A percentile compares a stretch with the other conserved stretches of the same genome.
These are phyloP conservation scores for Geotrichum cucujoidarum DNA, from an alignment of 1,139 yeast species.

Conservation along the genomic window DNA sequence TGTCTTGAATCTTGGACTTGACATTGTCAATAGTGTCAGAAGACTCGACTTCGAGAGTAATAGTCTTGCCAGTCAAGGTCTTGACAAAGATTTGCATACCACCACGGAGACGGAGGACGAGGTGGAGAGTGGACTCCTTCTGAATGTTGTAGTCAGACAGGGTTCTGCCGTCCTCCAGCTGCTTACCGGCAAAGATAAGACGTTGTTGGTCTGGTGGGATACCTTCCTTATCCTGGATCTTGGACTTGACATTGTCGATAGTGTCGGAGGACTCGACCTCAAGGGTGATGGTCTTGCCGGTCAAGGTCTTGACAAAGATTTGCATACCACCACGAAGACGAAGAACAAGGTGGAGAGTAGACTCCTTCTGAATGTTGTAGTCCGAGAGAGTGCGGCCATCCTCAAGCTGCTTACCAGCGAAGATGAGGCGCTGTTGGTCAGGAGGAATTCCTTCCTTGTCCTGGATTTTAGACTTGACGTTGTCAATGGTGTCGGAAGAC, in stretches of 20 bases:
- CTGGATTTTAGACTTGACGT: slow-evolving; percentile 77
- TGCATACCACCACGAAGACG: slow-evolving; percentile 50
- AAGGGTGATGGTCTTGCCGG: slow-evolving; percentile 74
- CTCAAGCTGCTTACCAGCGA: slow-evolving; percentile 83
- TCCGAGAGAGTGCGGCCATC: slow-evolving; percentile 83
- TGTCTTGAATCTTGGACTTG: slow-evolving; percentile 84
- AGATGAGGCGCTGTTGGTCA: slow-evolving; percentile 78
- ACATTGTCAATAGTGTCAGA: slow-evolving; percentile 88
- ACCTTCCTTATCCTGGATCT: slow-evolving; percentile 83
- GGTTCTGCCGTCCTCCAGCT: slow-evolving; percentile 79
- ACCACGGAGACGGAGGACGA: slow-evolving; percentile 84
- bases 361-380: slow-evolving; percentile 82
- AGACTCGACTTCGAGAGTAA: slow-evolving; percentile 86
- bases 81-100: slow-evolving; percentile 80
- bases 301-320: slow-evolving; percentile 70
- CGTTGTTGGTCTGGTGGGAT: slow-evolving; percentile 86
- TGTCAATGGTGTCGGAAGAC: slow-evolving; percentile 80
- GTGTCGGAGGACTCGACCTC: slow-evolving; percentile 89
- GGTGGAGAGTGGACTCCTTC: slow-evolving; percentile 84
- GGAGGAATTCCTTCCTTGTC: slow-evolving; percentile 88
- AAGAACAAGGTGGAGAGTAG: slow-evolving; percentile 30
- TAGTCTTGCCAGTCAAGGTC: slow-evolving; percentile 83
- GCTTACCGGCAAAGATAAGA: slow-evolving; percentile 82
- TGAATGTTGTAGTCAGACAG: slow-evolving; percentile 88
- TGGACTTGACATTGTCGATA: slow-evolving; percentile 76